These are phyloP conservation scores for Dendrobium officinale DNA, from an alignment of 106 monocot genomes.

Conservation along the genomic window DNA sequence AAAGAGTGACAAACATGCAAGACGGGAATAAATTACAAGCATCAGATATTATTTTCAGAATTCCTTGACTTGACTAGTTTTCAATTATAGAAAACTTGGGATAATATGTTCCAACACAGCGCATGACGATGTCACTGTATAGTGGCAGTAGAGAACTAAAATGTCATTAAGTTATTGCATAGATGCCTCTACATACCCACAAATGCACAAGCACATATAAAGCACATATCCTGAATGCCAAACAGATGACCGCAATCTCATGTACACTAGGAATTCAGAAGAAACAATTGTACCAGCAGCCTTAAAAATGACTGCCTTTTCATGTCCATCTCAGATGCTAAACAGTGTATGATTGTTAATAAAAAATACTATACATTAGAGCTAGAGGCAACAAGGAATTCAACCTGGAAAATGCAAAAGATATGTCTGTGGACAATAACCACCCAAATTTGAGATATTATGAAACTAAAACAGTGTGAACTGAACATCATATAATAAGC, in stretches of 20 bases:
- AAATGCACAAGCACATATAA: background rate
- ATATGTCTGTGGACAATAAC: no score
- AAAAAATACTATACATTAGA: background rate
- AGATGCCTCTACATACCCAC: background rate
- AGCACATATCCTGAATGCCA: no score
- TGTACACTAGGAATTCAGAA: background rate
- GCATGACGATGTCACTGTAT: background rate
- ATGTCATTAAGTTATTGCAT: background rate
- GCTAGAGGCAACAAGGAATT: background rate
- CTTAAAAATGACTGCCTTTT: background rate
- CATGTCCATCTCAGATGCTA: background rate
- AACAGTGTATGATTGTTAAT: background rate
- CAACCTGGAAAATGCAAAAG: no score
- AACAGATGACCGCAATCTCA: background rate
- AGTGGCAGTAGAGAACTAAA: background rate
- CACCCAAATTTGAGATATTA: no score
- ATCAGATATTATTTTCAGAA: background rate
- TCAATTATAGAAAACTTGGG: no score
- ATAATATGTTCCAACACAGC: background rate
- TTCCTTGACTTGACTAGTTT: background rate
- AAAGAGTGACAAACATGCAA: background rate
- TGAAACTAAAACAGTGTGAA: no score
- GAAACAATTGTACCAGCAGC: background rate
- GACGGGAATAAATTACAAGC: background rate
- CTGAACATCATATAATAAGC: no score